A percentile compares a stretch with the other conserved stretches of the same genome.
Conservation (phyloP, 495 filamentous ascomycete species). For the Pyrenopolyporus hunteri region DNA sequence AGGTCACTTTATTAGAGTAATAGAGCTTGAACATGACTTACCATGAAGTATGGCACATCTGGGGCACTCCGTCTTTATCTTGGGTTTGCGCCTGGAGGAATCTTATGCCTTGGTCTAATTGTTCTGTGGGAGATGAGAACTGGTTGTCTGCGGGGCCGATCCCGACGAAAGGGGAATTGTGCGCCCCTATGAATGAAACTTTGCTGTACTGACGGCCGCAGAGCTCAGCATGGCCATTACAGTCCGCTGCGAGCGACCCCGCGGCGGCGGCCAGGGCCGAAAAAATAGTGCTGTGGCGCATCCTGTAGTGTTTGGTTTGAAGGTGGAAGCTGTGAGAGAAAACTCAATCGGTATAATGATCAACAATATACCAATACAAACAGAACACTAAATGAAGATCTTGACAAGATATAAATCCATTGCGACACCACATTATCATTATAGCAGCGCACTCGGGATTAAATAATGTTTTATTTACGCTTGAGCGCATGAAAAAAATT, state of each 20-base stretch:
- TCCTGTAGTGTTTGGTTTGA: constrained; percentile 5
- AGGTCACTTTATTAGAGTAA: not conserved
- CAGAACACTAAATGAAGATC: constrained; percentile 2
- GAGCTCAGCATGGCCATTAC: constrained; percentile 77
- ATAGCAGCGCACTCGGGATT: constrained; percentile 11
- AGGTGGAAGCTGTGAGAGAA: not conserved
- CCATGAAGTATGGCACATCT: constrained; percentile 68
- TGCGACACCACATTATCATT: constrained; percentile 1
- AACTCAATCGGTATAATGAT: not conserved
- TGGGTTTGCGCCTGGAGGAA: constrained; percentile 84
- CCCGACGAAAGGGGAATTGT: constrained; percentile 80
- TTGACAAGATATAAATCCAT: constrained; percentile 11
- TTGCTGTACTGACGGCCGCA: constrained; percentile 76
- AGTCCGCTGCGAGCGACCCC: constrained; percentile 51
- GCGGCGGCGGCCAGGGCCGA: constrained; percentile 31
- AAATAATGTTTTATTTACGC: constrained; percentile 10
- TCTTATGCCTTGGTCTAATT: constrained; percentile 78
- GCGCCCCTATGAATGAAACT: constrained; percentile 75
- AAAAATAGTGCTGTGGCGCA: constrained; percentile 24
- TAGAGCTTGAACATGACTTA: constrained; percentile 52
- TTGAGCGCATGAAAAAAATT: constrained; percentile 8
- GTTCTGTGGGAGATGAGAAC: constrained; percentile 63
- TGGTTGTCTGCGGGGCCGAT: constrained; percentile 72
- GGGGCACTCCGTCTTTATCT: constrained; percentile 50
- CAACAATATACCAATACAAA: constrained; percentile 18